phyloP scores from a whole-genome alignment of 306 rosid species.

The Dryas alaskensis region DNA sequence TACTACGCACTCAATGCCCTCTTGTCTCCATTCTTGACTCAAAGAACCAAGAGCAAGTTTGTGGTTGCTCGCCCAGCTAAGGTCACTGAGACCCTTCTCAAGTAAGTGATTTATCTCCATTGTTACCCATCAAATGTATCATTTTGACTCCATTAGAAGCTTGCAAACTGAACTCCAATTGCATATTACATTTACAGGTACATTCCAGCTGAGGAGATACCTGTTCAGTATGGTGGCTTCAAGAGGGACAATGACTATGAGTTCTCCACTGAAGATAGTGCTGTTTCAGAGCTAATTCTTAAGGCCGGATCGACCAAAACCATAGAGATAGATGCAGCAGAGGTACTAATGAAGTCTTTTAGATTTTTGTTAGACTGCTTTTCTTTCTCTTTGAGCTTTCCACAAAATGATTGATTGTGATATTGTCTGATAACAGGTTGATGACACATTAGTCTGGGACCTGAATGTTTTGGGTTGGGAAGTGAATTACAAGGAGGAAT shows the following conservation, averaged over 20 bases:
- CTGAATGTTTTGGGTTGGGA: slow-evolving; percentile 43
- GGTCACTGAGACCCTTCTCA: slow-evolving; percentile 47
- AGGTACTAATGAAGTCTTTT: slow-evolving; percentile 20
- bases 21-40: slow-evolving; percentile 73
- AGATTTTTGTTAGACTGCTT: background rate
- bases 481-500: slow-evolving; percentile 43
- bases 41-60: slow-evolving; percentile 71
- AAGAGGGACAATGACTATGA: slow-evolving; percentile 38
- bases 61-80: slow-evolving; percentile 49
- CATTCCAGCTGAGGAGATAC: slow-evolving; percentile 46
- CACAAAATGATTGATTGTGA: background rate
- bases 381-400: background rate
- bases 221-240: slow-evolving; percentile 46
- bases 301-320: slow-evolving; percentile 35
- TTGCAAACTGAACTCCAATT: background rate
- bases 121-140: background rate
- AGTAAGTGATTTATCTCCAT: slow-evolving; percentile 21
- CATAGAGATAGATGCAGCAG: slow-evolving; percentile 35
- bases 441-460: slow-evolving; percentile 34
- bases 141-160: background rate
- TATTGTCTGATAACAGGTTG: slow-evolving; percentile 14
- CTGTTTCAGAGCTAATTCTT: slow-evolving; percentile 35
- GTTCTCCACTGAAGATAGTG: slow-evolving; percentile 28
- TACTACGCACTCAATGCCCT: slow-evolving; percentile 77
- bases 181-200: slow-evolving; percentile 19